Evolutionary conservation across 1,284 basidiomycete species (phyloP).

Genomic region (Cutaneotrichosporon cutaneum): DNA sequence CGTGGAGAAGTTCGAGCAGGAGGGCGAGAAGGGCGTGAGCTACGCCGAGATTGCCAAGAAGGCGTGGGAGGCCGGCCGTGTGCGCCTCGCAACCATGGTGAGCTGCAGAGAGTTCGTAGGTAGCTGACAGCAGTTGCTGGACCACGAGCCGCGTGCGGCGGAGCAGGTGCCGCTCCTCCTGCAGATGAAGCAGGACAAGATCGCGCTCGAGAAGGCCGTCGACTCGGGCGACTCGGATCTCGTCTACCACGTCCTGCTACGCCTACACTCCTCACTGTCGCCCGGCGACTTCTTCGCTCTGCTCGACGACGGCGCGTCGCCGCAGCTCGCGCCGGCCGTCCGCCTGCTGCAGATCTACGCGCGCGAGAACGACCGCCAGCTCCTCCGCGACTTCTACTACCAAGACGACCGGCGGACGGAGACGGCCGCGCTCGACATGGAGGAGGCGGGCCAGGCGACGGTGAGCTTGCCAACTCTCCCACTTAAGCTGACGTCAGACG

Average conservation of each 20-base stretch:
- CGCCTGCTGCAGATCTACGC: constrained; percentile 83
- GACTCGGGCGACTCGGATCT: constrained; percentile 95
- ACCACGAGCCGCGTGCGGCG: constrained; percentile 82
- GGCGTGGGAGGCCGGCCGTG: constrained; percentile 88
- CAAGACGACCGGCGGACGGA: constrained; percentile 94
- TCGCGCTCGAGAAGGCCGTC: constrained; percentile 85
- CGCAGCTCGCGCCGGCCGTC: constrained; percentile 68
- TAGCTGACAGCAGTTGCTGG: constrained; percentile 66
- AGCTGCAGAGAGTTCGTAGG: constrained; percentile 27
- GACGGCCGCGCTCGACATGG: constrained; percentile 78
- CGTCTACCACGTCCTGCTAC: constrained; percentile 85
- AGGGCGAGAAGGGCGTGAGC: constrained; percentile 62
- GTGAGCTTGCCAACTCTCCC: constrained; percentile 53
- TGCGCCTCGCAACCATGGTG: constrained; percentile 83
- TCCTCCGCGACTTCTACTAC: constrained; percentile 95
- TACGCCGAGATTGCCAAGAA: constrained; percentile 93
- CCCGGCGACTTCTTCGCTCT: constrained; percentile 93
- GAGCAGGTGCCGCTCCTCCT: constrained; percentile 91
- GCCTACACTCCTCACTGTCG: constrained; percentile 75
- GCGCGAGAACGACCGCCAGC: constrained; percentile 80
- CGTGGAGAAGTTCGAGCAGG: constrained; percentile 78
- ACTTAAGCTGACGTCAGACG: constrained; percentile 57
- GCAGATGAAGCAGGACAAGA: constrained; percentile 88
- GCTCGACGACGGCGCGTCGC: constrained; percentile 77
- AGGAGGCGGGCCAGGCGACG: constrained; percentile 68